Percentiles rank a stretch among this genome's conserved stretches.
Conservation (phyloP, 306 rosid genomes). For the Carpinus viminea region DNA sequence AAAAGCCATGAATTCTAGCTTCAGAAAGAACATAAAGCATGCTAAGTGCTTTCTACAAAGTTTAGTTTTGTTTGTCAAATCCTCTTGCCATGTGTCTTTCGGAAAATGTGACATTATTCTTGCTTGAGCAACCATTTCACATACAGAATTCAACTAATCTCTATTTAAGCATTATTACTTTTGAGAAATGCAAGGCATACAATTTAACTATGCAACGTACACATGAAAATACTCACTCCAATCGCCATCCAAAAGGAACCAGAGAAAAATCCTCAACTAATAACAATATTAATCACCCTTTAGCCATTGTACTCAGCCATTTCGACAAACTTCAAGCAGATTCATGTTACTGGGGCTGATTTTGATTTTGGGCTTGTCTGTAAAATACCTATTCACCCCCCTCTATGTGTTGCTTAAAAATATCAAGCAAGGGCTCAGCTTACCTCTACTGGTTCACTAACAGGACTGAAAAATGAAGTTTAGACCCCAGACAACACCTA, state of each 20-base stretch:
- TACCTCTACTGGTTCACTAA: no score
- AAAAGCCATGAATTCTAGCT: not conserved
- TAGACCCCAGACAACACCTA: no score
- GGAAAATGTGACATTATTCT: not conserved
- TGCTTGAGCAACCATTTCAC: not conserved
- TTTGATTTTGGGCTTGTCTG: no score
- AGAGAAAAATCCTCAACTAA: no score
- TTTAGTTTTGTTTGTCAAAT: not conserved
- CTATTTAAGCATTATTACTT: not conserved
- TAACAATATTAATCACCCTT: no score
- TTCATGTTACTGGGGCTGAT: no score
- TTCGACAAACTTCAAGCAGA: no score
- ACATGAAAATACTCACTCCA: not conserved
- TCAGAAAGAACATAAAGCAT: not conserved
- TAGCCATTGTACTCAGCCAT: no score
- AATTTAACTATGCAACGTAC: not conserved
- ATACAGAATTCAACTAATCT: not conserved
- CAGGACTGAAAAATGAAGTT: no score
- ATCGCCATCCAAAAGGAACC: no score
- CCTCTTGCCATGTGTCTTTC: not conserved
- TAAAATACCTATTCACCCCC: no score
- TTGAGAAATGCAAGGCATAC: not conserved
- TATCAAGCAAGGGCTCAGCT: not conserved
- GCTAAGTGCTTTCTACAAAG: not conserved
- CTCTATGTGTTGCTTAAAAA: no score